phyloP scores from a whole-genome alignment of 805 yeast genomes.

The Diddensiella caesifluorescens region DNA sequence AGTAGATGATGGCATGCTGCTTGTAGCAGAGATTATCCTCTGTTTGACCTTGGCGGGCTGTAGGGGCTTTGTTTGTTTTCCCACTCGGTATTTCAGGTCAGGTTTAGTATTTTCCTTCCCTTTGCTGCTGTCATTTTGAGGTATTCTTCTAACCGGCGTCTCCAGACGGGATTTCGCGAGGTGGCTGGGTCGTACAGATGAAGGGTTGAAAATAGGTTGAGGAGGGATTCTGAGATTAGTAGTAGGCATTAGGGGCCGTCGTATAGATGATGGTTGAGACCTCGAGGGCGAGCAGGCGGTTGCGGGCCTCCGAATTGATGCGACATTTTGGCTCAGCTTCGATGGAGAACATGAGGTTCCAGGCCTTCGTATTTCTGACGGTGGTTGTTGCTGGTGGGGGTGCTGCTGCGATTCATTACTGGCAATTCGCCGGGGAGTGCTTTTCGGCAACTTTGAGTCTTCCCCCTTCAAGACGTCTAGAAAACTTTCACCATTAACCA shows the following conservation, averaged over 20 bases:
- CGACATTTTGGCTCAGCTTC: neutral
- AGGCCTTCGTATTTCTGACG: neutral
- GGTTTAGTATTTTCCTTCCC: neutral
- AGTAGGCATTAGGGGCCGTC: neutral
- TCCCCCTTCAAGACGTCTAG: conserved; percentile 31
- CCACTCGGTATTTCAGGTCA: too few species aligned
- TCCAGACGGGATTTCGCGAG: neutral
- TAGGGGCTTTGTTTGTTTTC: neutral
- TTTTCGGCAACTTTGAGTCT: conserved; percentile 11
- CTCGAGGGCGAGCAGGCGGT: neutral
- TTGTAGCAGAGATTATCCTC: neutral
- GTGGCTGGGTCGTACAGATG: neutral
- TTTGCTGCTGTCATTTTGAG: neutral
- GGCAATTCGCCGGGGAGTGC: conserved; percentile 4
- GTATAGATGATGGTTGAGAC: neutral
- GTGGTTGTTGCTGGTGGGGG: conserved; percentile 5
- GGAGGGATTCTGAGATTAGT: neutral
- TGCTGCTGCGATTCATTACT: conserved; percentile 5
- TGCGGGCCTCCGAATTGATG: conserved; percentile 4
- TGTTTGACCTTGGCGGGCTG: neutral
- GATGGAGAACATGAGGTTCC: conserved; percentile 1
- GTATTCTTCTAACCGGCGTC: neutral
- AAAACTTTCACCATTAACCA: conserved; percentile 47
- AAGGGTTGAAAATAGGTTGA: neutral
- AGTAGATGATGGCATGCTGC: conserved; percentile 11